Base-by-base conservation (phyloP, 495 filamentous ascomycete genomes). In the Xylaria nigripes region DNA sequence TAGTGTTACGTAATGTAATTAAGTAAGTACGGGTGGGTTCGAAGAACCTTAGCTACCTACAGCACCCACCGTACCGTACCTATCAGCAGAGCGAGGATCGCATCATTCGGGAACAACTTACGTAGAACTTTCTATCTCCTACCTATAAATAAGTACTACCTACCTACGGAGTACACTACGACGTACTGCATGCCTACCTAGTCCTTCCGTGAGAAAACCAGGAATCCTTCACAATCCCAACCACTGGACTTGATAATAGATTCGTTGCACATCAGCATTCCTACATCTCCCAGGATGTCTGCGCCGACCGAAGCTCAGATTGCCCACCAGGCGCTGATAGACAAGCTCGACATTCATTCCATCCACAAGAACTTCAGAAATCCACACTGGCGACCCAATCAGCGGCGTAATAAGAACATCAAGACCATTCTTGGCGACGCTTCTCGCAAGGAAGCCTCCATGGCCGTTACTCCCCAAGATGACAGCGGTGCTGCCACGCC, bases 341-440 rank as follows among this genome's bases (percentile, higher is more conserved):
- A 96, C 66, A 69, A 84, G 57, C 86, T 97, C 54, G 93, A 98
- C 70, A 86, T 96, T 60, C 83, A 90, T 55, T 75, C 81, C 16
- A 77, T 89, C 63, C 84, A 79, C 22, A 89, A 90, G 67, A 86
- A 82, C 51, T 97, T 94, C 76, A 90, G 93, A 59, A 95, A 89
- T 64, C 74, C 85, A 0, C 69, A 83, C 64, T 98, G 92, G 92
- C 89, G 85, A 57, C 87, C 94, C 16, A 86, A 91, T 52, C 86
- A 90, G 68, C 89, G 93, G 13, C 89, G 93, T 68, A 97, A 96
- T 77, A 96, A 96, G 74, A 96, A 94, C 64, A 84, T 97, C 70
- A 97, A 97, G 70, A 88, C 95, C 65, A 90, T 97, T 54, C 78
- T 98, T 56, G 83, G 89, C n/a, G 93, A 98, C 60, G 88, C 84